Base-by-base conservation (phyloP, 164 flowering plant genomes). In the Tetracentron sinense region DNA sequence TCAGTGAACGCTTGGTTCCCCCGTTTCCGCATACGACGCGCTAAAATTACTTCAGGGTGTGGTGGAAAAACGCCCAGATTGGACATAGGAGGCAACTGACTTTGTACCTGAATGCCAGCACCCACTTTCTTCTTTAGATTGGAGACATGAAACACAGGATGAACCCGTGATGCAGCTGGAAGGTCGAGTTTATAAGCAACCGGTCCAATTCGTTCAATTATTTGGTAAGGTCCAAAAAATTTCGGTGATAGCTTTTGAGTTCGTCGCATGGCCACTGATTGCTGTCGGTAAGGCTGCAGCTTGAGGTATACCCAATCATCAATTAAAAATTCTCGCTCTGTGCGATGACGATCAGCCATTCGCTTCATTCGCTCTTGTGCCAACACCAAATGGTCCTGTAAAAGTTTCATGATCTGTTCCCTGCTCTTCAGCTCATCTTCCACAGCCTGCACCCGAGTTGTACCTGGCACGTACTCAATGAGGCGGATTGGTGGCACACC, bases 141-240 rank as follows among this genome's bases (percentile, higher is more conserved):
- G 8, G 65, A 62, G 0, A 62, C 47, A 51, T 62, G 65, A 33
- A 62, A 62, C 1, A 33, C 47, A 4, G 20, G 56, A 21, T 51
- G 65, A 3, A 62, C 33, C 23, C 33, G 20, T 2, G 57, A 8
- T 17, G 20, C 47, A 15, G 2, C 29, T 31, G 65, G 65, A 2
- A 63, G 19, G 0, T 38, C 33, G 21, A 63, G 19, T 0, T 16
- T 29, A 38, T 63, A 63, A 16, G 67, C 60, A 4, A 54, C 60
- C 17, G 4, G 16, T 0, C 67, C 67, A 29, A 63, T 54, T 27
- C 19, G 51, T 27, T 54, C 15, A 2, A 54, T 0, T 2, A 63
- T 17, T 48, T 3, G 21, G 27, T 10, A 63, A 2, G 51, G 67
- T 0, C 59, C 52, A 54, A 12, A 63, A 27, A 7, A 63, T 25